These are phyloP conservation scores for Saccharomyces eubayanus DNA, from an alignment of 805 yeast species.

Conservation along the genomic window DNA sequence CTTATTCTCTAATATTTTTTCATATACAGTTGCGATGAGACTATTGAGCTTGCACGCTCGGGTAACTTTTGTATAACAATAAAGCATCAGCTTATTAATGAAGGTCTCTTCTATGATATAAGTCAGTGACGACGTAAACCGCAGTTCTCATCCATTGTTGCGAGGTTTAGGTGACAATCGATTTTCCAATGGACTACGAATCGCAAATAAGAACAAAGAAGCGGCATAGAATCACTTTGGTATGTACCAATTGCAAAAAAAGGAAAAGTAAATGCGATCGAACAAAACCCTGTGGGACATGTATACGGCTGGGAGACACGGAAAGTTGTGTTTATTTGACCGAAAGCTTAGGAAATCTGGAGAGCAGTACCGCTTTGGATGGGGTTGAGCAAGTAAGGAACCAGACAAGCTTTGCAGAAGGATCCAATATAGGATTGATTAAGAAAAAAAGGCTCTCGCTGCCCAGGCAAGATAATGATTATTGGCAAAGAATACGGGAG, in stretches of 20 bases:
- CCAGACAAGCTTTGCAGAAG: neutral
- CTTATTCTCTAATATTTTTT: neutral
- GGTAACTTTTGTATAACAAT: neutral
- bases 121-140: neutral
- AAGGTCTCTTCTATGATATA: neutral
- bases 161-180: neutral
- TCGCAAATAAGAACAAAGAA: slow-evolving; percentile 2
- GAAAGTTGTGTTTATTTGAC: slow-evolving; percentile 16
- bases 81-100: neutral
- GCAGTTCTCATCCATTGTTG: neutral
- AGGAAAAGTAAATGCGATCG: slow-evolving; percentile 28
- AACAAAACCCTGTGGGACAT: slow-evolving; percentile 22
- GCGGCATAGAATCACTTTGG: slow-evolving; percentile 24
- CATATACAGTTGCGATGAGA: neutral
- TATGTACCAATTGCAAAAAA: slow-evolving; percentile 28
- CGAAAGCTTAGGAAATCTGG: neutral
- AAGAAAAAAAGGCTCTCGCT: neutral
- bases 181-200: neutral
- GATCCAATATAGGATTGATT: neutral
- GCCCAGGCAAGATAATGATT: neutral
- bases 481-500: neutral
- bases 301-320: slow-evolving; percentile 15
- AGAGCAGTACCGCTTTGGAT: neutral
- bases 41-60: neutral
- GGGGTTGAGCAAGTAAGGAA: neutral